These are phyloP conservation scores for Leersia perrieri DNA, from an alignment of 176 grass and related monocot species.

Conservation along the genomic window DNA sequence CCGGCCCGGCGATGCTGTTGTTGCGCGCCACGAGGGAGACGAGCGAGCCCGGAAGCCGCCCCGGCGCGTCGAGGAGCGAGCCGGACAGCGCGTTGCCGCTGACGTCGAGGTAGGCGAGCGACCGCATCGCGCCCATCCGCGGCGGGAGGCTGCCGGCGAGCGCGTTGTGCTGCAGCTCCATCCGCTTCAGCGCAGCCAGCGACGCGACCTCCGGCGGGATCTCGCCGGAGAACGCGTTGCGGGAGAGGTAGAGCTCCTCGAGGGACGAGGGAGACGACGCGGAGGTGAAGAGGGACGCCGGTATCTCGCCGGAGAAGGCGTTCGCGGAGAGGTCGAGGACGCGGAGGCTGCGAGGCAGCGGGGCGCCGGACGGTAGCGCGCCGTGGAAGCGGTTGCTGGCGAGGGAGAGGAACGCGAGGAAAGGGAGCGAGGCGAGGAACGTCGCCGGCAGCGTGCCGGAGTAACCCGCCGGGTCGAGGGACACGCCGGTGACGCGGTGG, in stretches of 20 bases:
- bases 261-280: slow-evolving; percentile 19
- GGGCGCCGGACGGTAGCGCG: slow-evolving; percentile 1
- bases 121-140: slow-evolving; percentile 3
- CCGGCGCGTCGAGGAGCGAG: background rate
- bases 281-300: slow-evolving; percentile 9
- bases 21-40: slow-evolving; percentile 21
- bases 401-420: slow-evolving; percentile 38
- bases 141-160: slow-evolving; percentile 34
- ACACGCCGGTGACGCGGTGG: slow-evolving; percentile 35
- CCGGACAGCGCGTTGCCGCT: slow-evolving; percentile 50
- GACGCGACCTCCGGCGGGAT: slow-evolving; percentile 33
- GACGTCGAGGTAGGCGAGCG: slow-evolving; percentile 43
- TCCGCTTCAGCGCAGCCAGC: slow-evolving; percentile 9
- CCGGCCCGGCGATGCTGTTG: slow-evolving; percentile 35
- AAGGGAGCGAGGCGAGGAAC: slow-evolving; percentile 29
- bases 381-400: slow-evolving; percentile 53
- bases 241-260: slow-evolving; percentile 49
- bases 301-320: slow-evolving; percentile 54
- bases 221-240: slow-evolving; percentile 39
- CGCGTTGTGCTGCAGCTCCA: slow-evolving; percentile 44
- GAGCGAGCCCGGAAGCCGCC: slow-evolving; percentile 34
- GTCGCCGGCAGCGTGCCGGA: slow-evolving; percentile 30
- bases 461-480: slow-evolving; percentile 54
- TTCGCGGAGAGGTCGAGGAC: slow-evolving; percentile 44
- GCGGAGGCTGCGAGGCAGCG: slow-evolving; percentile 27